Evolutionary conservation across 1,284 basidiomycete species (phyloP), one percentile per base, ranked within the genome.

Genomic region (Rhodotorula sp.): DNA sequence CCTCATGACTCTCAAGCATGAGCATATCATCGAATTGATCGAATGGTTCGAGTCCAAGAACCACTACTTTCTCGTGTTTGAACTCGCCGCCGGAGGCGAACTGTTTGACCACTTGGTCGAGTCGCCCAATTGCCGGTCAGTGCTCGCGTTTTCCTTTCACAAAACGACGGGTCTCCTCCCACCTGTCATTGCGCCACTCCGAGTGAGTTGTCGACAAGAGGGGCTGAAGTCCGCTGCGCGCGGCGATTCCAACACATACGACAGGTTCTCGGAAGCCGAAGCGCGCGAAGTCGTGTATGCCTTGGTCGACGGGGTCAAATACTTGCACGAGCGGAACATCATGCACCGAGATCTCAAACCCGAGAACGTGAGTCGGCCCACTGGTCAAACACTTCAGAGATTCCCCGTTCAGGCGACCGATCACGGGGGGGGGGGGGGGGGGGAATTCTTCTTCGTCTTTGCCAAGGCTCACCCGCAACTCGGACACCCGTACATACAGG

Each of bases 11-110:
- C 60, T 73, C 60, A 70, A 68, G 48, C 66, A 70, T 46, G 56
- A 63, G 18, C 64, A 71, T 49, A 64, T 69, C n/a, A 69, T 68
- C 54, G 64, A 69, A 44, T 55, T 56, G 30, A 42, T 63, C 62
- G 79, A 80, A 58, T 81, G 80, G 79, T 81, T 81, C 74, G 79
- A 80, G 69, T 73, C 70, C 44, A 48, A 55, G 62, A 22, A 24
- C 22, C 55, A 60, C 76, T 81, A 78, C 72, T 82, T 81, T 65
- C 77, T 82, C 61, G 80, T 81, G 0, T 81, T 82, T 37, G 81
- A 82, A 67, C 78, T 80, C 29, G 81, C 81, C 4, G 78, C 78
- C 1, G 81, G 81, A 29, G 81, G 81, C 18, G 81, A 82, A 68
- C 75, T 82, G 42, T 81, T 81, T 61, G 80, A 82, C 44, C 78